A percentile compares a stretch with the other conserved stretches of the same genome.
phyloP scores from a whole-genome alignment of 2,329 filamentous ascomycete genomes.

The Kalmusia sp. region DNA sequence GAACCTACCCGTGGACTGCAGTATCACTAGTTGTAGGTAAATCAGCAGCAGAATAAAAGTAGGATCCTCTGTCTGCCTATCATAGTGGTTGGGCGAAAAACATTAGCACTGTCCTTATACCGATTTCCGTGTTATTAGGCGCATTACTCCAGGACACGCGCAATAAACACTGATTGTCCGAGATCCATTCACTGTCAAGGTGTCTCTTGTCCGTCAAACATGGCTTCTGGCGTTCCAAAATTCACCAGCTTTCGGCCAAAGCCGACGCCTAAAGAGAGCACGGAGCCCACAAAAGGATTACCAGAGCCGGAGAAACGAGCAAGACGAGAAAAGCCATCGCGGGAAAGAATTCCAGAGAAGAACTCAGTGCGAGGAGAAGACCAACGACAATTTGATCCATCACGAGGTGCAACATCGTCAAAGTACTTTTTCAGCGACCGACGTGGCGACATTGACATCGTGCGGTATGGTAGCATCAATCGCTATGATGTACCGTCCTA shows the following conservation, averaged over 20 bases:
- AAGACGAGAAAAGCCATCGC: background rate
- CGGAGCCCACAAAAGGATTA: constrained; percentile 12
- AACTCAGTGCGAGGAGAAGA: background rate
- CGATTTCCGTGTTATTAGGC: too few species aligned
- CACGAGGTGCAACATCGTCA: constrained; percentile 9
- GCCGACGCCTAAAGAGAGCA: constrained; percentile 26
- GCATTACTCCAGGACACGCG: too few species aligned
- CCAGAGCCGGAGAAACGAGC: background rate
- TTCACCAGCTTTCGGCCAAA: constrained; percentile 77
- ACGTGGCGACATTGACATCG: constrained; percentile 77
- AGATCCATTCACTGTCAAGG: background rate
- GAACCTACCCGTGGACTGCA: too few species aligned
- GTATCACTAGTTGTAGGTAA: too few species aligned
- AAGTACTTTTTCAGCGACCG: constrained; percentile 60
- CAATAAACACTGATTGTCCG: too few species aligned
- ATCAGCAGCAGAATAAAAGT: too few species aligned
- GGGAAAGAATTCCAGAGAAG: background rate
- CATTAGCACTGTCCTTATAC: too few species aligned
- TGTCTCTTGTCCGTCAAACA: constrained; percentile 11
- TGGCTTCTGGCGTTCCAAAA: constrained; percentile 63
- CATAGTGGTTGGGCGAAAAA: too few species aligned
- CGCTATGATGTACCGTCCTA: constrained; percentile 76
- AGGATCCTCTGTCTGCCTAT: too few species aligned
- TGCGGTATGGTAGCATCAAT: constrained; percentile 76
- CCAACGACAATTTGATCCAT: background rate